phyloP scores from a whole-genome alignment of 176 grass and related monocot species.

The Triticum monococcum region DNA sequence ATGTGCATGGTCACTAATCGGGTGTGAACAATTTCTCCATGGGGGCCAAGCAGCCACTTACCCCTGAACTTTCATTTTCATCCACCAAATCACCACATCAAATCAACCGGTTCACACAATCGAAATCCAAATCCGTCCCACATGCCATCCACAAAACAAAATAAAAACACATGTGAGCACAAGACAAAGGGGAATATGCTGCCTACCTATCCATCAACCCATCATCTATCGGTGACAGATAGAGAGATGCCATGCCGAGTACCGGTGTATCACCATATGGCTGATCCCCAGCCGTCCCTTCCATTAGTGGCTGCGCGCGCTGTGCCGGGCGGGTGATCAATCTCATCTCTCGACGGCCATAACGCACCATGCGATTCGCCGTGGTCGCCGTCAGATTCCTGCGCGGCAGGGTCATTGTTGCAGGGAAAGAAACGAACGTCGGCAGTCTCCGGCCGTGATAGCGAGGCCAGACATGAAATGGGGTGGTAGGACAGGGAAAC shows the following conservation, averaged over 20 bases:
- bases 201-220: not conserved
- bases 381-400: not conserved
- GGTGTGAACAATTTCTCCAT: not conserved
- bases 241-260: not conserved
- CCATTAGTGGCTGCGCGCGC: not conserved
- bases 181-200: not conserved
- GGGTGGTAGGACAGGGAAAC: too few relatives aligned
- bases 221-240: not conserved
- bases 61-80: not conserved
- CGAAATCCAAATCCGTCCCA: not conserved
- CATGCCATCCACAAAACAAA: not conserved
- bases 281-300: not conserved
- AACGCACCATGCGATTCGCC: not conserved
- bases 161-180: not conserved
- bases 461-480: not conserved
- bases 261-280: not conserved
- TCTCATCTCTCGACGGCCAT: not conserved
- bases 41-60: not conserved
- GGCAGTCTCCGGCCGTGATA: not conserved
- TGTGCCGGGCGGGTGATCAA: not conserved
- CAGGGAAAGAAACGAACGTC: not conserved
- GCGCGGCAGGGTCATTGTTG: not conserved
- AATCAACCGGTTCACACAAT: not conserved
- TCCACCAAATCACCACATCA: not conserved
- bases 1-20: not conserved